Percentiles rank a stretch among this genome's conserved stretches.
These are phyloP conservation scores for Aspergillus sp. DNA, from an alignment of 2,329 filamentous ascomycete genomes.

Conservation along the genomic window DNA sequence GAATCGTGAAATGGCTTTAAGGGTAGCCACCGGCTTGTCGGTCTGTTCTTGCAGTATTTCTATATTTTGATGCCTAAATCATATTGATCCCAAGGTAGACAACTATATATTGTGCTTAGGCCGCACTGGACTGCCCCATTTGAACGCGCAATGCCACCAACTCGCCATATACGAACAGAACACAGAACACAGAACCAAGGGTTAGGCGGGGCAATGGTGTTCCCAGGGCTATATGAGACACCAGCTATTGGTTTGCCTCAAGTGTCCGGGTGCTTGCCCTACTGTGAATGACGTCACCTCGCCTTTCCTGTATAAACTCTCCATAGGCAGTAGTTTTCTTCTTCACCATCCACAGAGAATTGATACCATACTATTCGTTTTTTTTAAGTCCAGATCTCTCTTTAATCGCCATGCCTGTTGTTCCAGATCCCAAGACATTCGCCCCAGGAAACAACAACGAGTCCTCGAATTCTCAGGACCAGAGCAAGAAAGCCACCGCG, in stretches of 20 bases:
- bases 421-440: constrained; percentile 29
- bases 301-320: background rate
- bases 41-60: too few species aligned
- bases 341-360: background rate
- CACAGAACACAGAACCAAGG: background rate
- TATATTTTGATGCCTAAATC: too few species aligned
- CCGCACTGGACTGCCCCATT: too few species aligned
- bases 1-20: background rate
- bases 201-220: background rate
- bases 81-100: too few species aligned
- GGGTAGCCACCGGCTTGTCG: background rate
- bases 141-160: too few species aligned
- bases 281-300: constrained; percentile 2
- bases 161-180: too few species aligned
- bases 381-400: background rate
- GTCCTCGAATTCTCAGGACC: constrained; percentile 16
- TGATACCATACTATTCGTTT: background rate
- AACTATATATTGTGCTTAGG: too few species aligned
- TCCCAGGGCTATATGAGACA: background rate
- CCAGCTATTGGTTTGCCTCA: background rate
- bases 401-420: constrained; percentile 29
- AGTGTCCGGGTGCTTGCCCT: background rate
- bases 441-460: constrained; percentile 20
- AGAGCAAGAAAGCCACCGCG: constrained; percentile 35
- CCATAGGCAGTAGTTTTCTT: background rate